Percentiles rank a stretch among this genome's conserved stretches.
phyloP scores from a whole-genome alignment of 768 basidiomycete species.

The Agaricus subrufescens region DNA sequence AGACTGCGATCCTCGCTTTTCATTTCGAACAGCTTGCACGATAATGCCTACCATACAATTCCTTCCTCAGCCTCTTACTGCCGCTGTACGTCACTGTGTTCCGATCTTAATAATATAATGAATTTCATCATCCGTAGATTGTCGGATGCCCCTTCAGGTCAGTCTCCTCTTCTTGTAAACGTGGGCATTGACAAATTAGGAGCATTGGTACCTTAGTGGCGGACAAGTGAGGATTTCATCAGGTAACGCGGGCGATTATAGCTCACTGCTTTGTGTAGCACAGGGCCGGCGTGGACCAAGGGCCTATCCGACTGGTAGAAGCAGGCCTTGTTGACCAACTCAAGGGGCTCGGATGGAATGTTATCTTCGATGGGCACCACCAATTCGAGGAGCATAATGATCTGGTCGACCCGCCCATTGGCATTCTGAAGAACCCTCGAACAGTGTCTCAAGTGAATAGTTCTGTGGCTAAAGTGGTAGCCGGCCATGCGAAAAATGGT shows the following conservation, averaged over 20 bases:
- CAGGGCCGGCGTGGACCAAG: constrained; percentile 77
- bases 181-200: constrained; percentile 10
- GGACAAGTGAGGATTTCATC: constrained; percentile 47
- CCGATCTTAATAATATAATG: constrained; percentile 8
- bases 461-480: constrained; percentile 75
- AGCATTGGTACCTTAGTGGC: constrained; percentile 36
- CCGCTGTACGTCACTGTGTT: constrained; percentile 56
- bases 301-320: constrained; percentile 84
- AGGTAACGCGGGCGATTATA: constrained; percentile 1
- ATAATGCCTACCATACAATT: constrained; percentile 28
- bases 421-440: constrained; percentile 86
- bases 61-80: constrained; percentile 65
- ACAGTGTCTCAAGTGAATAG: constrained; percentile 80
- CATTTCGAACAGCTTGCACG: neutral
- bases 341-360: constrained; percentile 77
- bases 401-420: constrained; percentile 72
- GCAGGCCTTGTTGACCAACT: constrained; percentile 82
- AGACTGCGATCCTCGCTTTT: constrained; percentile 4
- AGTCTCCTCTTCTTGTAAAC: constrained; percentile 20
- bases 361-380: constrained; percentile 87
- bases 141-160: constrained; percentile 96
- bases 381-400: constrained; percentile 75
- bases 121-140: constrained; percentile 44
- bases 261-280: constrained; percentile 39
- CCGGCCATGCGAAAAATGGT: constrained; percentile 69